Base-by-base conservation (phyloP, 2,329 filamentous ascomycete genomes). In the Magnaporthiopsis incrustans region DNA sequence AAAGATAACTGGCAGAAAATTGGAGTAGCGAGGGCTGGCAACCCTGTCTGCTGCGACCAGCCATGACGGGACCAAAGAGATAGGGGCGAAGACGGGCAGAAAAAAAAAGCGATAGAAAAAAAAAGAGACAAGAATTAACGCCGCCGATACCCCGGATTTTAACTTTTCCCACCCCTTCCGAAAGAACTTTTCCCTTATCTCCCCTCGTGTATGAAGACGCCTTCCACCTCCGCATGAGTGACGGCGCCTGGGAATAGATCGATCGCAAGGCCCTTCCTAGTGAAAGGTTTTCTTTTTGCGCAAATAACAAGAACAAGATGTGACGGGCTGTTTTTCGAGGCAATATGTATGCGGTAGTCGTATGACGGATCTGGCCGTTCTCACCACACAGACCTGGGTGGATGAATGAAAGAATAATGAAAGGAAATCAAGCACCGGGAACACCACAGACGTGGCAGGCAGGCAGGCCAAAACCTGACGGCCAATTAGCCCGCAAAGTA, bases 261-360 rank as follows among this genome's bases (percentile, higher is more conserved):
- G 18, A 50, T 50, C 38, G 38, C 38, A 50, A 50, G 38, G 38
- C 7, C 38, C 22, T 50, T 50, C 15, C 38, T 50, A 22, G 38
- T 50, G 38, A 50, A 50, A 22, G 38, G 15, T 50, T 50, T 50
- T 50, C 38, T 50, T 22, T 35, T 50, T 50, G 38, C 38, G 38
- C 38, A 50, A 50, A 50, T 50, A 22, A 50, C 38, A 50, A 50
- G 38, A 50, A 50, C 18, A 50, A 50, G 22, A 50, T 22, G 7
- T 50, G 38, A 57, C 63, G 57, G 60, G 63, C 63, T 64, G 59
- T 30, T 64, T 26, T 35, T 60, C 32, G n/a, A 11, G 35, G 2
- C 38, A 35, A n/a, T 27, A 63, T 18, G 63, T 58, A 59, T 61
- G 59, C 63, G 53, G 59, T 61, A 33, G 58, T 59, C 35, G 27